Evolutionary conservation across 345 rosid genomes (phyloP), one percentile per base, ranked within the genome.

Genomic region (Microthlaspi erraticum): DNA sequence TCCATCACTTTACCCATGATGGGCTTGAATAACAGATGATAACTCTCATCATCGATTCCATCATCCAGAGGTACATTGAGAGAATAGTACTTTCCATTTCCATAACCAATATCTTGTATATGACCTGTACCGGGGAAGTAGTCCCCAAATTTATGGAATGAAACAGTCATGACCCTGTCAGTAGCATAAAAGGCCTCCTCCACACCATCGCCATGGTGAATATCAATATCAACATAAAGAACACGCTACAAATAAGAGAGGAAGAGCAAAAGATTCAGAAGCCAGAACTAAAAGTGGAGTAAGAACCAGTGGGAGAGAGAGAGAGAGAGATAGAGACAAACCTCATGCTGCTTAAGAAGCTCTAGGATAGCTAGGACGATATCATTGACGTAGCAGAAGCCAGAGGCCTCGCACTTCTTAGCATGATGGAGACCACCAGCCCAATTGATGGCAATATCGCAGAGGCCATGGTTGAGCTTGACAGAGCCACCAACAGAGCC

Each of bases 371-470:
- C 91, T 33, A 86, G 81, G 57, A 88, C 89, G 67, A 88, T 86
- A 73, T 88, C 91, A 72, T 84, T 88, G 43, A 88, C 88, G 51
- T 88, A 84, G 75, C 91, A 88, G 49, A 77, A 77, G 56, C 79
- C 76, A 63, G 79, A 76, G 36, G 79, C 79, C 72, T 76, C 79
- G 6, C 85, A 84, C 71, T 84, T 88, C 81, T 86, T 86, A 52
- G 91, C 89, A 75, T 86, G 94, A 71, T 86, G 89, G 44, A 88
- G 83, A 39, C 89, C 91, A 41, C 89, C 89, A 33, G 89, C 89
- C 91, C 88, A 86, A 58, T 83, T 84, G 66, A 82, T 69, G 31
- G 89, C 88, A 74, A 88, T 83, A 70, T 86, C 94, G 60, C 84
- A 78, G 13, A 80, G 73, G 57, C 79, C 83, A 60, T 86, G 86